These are phyloP conservation scores for Pseudogymnoascus verrucosus DNA, from an alignment of 2,329 filamentous ascomycete species.

Conservation along the genomic window DNA sequence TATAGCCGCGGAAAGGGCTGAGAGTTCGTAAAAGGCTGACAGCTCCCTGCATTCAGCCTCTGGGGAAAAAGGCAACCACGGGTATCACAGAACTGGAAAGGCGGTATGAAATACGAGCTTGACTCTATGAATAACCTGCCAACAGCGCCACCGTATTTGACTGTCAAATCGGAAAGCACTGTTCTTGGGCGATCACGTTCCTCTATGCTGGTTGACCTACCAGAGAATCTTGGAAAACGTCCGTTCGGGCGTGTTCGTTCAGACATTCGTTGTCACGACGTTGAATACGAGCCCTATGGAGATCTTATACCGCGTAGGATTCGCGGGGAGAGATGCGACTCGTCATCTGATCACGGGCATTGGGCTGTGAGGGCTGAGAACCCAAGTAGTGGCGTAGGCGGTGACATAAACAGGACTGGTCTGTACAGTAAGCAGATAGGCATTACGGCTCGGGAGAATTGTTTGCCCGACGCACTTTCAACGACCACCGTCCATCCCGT, in stretches of 20 bases:
- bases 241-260: background rate
- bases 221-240: background rate
- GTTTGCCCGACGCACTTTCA: background rate
- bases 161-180: background rate
- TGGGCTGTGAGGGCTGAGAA: background rate
- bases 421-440: background rate
- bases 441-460: background rate
- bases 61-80: background rate
- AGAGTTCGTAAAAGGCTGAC: background rate
- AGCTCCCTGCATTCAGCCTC: background rate
- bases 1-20: conserved; percentile 5
- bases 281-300: conserved; percentile 2
- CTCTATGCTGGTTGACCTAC: background rate
- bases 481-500: background rate
- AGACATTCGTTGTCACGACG: background rate
- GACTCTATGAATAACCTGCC: conserved; percentile 9
- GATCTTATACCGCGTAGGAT: conserved; percentile 7
- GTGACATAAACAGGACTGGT: background rate
- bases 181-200: background rate
- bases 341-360: background rate
- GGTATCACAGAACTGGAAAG: background rate
- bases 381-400: background rate
- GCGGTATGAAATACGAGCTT: background rate
- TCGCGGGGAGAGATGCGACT: background rate
- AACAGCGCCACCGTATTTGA: background rate